Conservation (phyloP, 352 stramenopile species). For the Lagenidium giganteum region DNA sequence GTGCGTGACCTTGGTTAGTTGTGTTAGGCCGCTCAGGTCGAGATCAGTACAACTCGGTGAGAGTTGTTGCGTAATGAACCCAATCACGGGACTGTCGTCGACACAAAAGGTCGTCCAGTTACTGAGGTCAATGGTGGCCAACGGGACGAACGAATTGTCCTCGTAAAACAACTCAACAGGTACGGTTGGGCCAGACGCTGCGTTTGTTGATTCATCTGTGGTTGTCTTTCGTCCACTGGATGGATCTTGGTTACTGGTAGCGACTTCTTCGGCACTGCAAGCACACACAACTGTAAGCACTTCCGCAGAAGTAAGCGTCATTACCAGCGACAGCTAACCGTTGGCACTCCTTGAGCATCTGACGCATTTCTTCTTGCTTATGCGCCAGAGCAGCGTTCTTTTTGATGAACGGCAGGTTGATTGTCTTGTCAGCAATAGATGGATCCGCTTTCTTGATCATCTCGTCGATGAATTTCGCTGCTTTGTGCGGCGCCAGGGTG, state of each 20-base stretch:
- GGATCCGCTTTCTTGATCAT: too few species aligned
- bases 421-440: conserved; percentile 5
- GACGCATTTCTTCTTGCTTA: conserved; percentile 31
- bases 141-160: conserved; percentile 36
- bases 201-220: too few species aligned
- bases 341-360: conserved; percentile 40
- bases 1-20: conserved; percentile 12
- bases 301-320: background rate
- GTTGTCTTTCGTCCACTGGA: conserved; percentile 18
- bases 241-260: conserved; percentile 33
- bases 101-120: conserved; percentile 44
- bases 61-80: conserved; percentile 38
- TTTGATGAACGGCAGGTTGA: conserved; percentile 30
- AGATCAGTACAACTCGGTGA: conserved; percentile 38
- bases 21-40: conserved; percentile 32
- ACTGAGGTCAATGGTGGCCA: conserved; percentile 36
- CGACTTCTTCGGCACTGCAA: background rate
- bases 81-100: conserved; percentile 10
- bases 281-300: background rate
- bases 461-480: too few species aligned
- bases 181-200: conserved; percentile 14
- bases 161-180: conserved; percentile 54
- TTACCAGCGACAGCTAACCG: conserved; percentile 17
- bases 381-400: conserved; percentile 15
- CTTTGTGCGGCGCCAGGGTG: too few species aligned